These are phyloP conservation scores for Globisporangium mamillatum DNA, from an alignment of 352 stramenopile genomes.

Conservation along the genomic window DNA sequence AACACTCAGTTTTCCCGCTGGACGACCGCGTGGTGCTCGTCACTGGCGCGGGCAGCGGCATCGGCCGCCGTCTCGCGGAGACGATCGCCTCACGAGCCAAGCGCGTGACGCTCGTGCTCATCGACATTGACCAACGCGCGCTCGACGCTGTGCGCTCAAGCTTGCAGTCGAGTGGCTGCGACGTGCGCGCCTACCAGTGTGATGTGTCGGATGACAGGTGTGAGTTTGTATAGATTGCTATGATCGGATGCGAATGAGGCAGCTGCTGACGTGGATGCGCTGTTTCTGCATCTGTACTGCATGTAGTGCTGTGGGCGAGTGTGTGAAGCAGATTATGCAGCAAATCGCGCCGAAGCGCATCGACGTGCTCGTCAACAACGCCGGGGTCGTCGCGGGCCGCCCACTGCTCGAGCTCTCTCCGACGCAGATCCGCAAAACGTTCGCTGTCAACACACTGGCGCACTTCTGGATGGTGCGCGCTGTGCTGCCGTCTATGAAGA, in stretches of 20 bases:
- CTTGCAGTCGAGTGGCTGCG: conserved; percentile 11
- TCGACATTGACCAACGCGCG: conserved; percentile 55
- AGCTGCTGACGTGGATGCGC: background rate
- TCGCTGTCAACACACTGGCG: conserved; percentile 60
- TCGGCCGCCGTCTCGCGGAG: conserved; percentile 44
- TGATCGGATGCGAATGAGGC: background rate
- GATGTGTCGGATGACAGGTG: conserved; percentile 64
- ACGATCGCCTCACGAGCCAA: conserved; percentile 27
- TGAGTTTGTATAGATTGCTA: background rate
- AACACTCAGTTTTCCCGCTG: conserved; percentile 27
- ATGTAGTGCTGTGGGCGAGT: conserved; percentile 32
- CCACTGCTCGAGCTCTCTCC: conserved; percentile 38
- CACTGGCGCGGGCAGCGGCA: conserved; percentile 57
- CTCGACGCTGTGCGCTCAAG: conserved; percentile 30
- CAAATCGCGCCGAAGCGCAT: conserved; percentile 42
- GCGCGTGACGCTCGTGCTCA: conserved; percentile 45
- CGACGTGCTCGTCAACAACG: conserved; percentile 61
- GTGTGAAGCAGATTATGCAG: conserved; percentile 25
- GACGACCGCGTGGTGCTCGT: conserved; percentile 57
- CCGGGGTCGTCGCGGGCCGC: conserved; percentile 46
- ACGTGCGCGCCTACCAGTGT: conserved; percentile 48
- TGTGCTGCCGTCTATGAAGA: conserved; percentile 64
- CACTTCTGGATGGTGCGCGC: conserved; percentile 75
- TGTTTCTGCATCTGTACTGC: background rate
- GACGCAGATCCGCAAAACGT: conserved; percentile 46